Conservation (phyloP, 345 rosid species). For the Theobroma cacao region DNA sequence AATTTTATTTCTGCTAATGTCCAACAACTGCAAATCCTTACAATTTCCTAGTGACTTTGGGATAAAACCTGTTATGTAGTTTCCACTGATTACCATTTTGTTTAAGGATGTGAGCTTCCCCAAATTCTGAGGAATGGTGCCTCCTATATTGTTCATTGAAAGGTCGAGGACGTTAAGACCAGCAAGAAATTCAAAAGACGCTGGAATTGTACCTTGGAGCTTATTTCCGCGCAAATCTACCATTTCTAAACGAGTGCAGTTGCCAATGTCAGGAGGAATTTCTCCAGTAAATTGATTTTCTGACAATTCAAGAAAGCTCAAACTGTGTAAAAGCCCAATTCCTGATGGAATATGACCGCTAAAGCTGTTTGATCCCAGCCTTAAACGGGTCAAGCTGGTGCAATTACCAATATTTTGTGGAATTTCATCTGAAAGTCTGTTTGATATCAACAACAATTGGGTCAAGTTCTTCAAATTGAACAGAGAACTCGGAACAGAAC, state of each 20-base stretch:
- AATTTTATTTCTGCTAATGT: slow-evolving; percentile 54
- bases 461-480: slow-evolving; percentile 54
- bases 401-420: slow-evolving; percentile 56
- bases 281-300: slow-evolving; percentile 50
- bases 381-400: slow-evolving; percentile 51
- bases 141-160: slow-evolving; percentile 44
- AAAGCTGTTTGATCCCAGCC: slow-evolving; percentile 57
- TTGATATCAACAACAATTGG: slow-evolving; percentile 59
- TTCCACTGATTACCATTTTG: slow-evolving; percentile 50
- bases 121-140: slow-evolving; percentile 44
- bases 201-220: slow-evolving; percentile 49
- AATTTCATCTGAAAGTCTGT: slow-evolving; percentile 51
- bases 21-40: slow-evolving; percentile 57
- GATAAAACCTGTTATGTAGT: slow-evolving; percentile 48
- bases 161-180: slow-evolving; percentile 57
- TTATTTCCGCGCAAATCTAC: slow-evolving; percentile 49
- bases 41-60: slow-evolving; percentile 58
- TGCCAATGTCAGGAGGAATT: slow-evolving; percentile 52
- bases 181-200: slow-evolving; percentile 43
- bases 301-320: slow-evolving; percentile 67
- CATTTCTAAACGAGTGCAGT: slow-evolving; percentile 61
- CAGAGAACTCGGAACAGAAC: slow-evolving; percentile 55
- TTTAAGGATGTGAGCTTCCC: slow-evolving; percentile 58
- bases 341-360: slow-evolving; percentile 48
- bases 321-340: slow-evolving; percentile 38